phyloP scores from a whole-genome alignment of 2,329 filamentous ascomycete genomes.

The Aspergillus persii region DNA sequence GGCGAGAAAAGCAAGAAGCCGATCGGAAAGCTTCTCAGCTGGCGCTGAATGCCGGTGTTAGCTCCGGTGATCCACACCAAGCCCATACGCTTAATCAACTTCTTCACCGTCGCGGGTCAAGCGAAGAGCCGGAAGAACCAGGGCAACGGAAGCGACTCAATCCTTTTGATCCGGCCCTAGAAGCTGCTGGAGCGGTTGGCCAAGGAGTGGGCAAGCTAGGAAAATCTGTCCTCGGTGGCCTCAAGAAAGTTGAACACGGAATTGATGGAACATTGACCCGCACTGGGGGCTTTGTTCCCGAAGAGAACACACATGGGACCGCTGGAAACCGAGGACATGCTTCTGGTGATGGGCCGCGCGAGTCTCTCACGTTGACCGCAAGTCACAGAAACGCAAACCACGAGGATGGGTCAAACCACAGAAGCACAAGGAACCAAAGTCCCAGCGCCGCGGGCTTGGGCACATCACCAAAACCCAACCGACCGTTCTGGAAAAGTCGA shows the following conservation, averaged over 20 bases:
- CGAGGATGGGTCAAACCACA: background rate
- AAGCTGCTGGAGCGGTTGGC: constrained; percentile 53
- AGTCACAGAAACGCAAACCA: background rate
- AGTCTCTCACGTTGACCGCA: background rate
- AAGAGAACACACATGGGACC: constrained; percentile 9
- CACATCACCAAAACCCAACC: constrained; percentile 18
- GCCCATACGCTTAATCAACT: constrained; percentile 51
- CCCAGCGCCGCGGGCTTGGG: constrained; percentile 3
- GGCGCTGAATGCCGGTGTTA: constrained; percentile 51
- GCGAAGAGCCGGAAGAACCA: constrained; percentile 12
- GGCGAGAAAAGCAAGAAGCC: constrained; percentile 51
- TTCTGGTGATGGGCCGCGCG: background rate
- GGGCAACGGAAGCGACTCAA: constrained; percentile 22
- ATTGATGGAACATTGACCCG: constrained; percentile 35
- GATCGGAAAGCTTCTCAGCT: constrained; percentile 47
- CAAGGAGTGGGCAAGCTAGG: constrained; percentile 48
- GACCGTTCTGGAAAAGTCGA: constrained; percentile 34
- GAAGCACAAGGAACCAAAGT: background rate
- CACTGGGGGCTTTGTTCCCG: constrained; percentile 33
- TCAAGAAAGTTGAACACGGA: constrained; percentile 41
- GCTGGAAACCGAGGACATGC: constrained; percentile 1
- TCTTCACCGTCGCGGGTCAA: constrained; percentile 29
- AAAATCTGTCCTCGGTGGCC: constrained; percentile 43
- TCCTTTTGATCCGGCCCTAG: constrained; percentile 47
- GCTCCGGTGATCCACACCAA: constrained; percentile 58